A percentile compares a stretch with the other conserved stretches of the same genome.
phyloP scores from a whole-genome alignment of 257 asterid genomes.

The Solanum okadae region DNA sequence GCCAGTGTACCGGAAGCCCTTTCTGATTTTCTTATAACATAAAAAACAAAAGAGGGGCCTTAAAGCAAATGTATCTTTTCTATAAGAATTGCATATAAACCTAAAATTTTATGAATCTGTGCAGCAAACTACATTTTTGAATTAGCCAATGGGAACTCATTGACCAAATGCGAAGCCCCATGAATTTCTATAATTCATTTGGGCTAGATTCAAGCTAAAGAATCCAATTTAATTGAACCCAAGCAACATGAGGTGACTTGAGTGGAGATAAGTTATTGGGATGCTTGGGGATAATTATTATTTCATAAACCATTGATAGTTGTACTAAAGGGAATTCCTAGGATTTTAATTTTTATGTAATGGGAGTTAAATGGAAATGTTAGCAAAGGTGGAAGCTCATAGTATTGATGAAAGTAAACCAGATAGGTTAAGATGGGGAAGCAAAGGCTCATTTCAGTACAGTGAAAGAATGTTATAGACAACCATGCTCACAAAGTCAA shows the following conservation, averaged over 20 bases:
- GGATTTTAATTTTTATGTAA: neutral
- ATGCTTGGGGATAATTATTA: neutral
- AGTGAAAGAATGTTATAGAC: too few relatives aligned
- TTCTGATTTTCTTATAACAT: neutral
- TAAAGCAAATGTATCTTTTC: too few relatives aligned
- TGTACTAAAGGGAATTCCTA: neutral
- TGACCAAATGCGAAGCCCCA: neutral
- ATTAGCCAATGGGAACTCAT: neutral
- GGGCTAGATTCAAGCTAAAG: neutral
- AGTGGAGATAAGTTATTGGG: neutral
- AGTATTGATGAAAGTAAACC: too few relatives aligned
- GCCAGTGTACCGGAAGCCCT: neutral
- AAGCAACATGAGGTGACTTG: neutral
- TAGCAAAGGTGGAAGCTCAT: too few relatives aligned
- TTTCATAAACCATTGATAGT: neutral
- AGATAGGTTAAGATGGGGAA: too few relatives aligned
- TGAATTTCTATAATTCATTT: neutral
- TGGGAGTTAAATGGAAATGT: too few relatives aligned
- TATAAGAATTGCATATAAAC: neutral
- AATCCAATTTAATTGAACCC: neutral
- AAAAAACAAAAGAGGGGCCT: too few relatives aligned
- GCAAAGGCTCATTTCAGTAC: too few relatives aligned
- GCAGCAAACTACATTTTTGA: neutral
- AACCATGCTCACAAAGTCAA: neutral
- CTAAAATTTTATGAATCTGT: neutral